Evolutionary conservation across 176 grass and related monocot genomes (phyloP), one percentile per base, ranked within the genome.

Genomic region (Metroxylon sagu): DNA sequence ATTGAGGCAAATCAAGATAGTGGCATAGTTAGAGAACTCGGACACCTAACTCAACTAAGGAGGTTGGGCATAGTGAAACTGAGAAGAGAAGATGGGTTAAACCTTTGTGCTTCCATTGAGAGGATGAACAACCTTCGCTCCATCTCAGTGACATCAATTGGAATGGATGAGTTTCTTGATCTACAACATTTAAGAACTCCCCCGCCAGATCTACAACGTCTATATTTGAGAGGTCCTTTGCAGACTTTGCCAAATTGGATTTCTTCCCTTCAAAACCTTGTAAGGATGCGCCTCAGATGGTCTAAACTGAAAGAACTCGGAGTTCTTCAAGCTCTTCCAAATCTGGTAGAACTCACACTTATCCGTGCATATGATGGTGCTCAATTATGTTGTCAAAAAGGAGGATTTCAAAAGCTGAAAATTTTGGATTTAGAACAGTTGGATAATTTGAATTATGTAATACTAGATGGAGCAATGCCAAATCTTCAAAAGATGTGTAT

Each of bases 51-150:
- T 15, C 76, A 78, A 4, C 60, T 78, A 16, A 78, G 58, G 60
- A 70, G 59, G 28, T 59, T 78, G 67, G 75, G 67, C 7, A 71
- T 78, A 19, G 65, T 70, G 25, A 77, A 77, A 19, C 50, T 78
- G 16, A 78, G 60, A 52, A 25, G 16, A 57, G 26, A 15, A 19
- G 67, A 78, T 35, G 60, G 75, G 2, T 5, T 25, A 6, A 12
- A 15, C n/a, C 43, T 78, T 23, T 78, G 75, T 51, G 12, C 25
- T 16, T 57, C 75, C 5, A 31, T 78, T 16, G 26, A 54, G n/a
- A 50, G 58, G 12, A 71, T 78, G 66, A 31, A 55, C 29, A 17
- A 52, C 15, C 59, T 78, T 18, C 53, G 39, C 14, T 78, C 75
- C 26, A 25, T 78, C 28, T 78, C 67, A 17, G 60, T 50, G 6